phyloP scores from a whole-genome alignment of 1,284 basidiomycete genomes.

The Grifola frondosa region DNA sequence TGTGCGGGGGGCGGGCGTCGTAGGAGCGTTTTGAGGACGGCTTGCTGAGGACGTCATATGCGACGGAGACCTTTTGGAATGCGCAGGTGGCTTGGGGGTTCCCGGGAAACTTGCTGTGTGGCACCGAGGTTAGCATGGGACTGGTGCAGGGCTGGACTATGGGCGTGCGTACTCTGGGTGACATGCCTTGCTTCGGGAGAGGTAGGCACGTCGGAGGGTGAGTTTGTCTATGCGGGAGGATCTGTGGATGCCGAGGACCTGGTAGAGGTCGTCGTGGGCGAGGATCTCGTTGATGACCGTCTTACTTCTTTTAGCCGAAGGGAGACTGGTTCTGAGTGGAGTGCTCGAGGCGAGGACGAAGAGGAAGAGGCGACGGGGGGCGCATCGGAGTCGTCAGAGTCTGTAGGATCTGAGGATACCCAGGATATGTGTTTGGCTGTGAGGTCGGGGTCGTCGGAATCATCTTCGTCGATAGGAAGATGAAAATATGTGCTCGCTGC shows the following conservation, averaged over 20 bases:
- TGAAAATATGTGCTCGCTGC: conserved; percentile 60
- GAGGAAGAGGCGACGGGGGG: conserved; percentile 24
- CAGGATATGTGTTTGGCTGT: conserved; percentile 46
- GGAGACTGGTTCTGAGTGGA: conserved; percentile 14
- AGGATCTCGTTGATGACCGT: conserved; percentile 54
- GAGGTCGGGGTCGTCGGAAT: conserved; percentile 44
- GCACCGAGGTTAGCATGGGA: conserved; percentile 7
- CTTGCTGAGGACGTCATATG: conserved; percentile 78
- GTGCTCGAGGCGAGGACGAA: conserved; percentile 24
- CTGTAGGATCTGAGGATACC: conserved; percentile 25
- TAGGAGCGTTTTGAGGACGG: conserved; percentile 69
- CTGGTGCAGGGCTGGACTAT: background rate
- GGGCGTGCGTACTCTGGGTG: conserved; percentile 74
- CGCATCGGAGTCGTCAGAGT: conserved; percentile 23
- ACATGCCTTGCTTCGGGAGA: conserved; percentile 71
- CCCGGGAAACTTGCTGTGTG: conserved; percentile 72
- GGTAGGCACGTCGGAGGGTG: conserved; percentile 72
- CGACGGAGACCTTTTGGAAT: conserved; percentile 83
- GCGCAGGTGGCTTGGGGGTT: conserved; percentile 77
- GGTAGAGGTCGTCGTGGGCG: conserved; percentile 62
- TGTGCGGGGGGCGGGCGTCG: conserved; percentile 53
- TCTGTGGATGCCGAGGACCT: conserved; percentile 64
- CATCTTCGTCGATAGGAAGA: conserved; percentile 57
- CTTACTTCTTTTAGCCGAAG: conserved; percentile 26
- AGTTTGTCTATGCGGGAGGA: conserved; percentile 58